Percentiles rank a stretch among this genome's conserved stretches.
Conservation (phyloP, 345 rosid genomes). For the Syzygium jambos region DNA sequence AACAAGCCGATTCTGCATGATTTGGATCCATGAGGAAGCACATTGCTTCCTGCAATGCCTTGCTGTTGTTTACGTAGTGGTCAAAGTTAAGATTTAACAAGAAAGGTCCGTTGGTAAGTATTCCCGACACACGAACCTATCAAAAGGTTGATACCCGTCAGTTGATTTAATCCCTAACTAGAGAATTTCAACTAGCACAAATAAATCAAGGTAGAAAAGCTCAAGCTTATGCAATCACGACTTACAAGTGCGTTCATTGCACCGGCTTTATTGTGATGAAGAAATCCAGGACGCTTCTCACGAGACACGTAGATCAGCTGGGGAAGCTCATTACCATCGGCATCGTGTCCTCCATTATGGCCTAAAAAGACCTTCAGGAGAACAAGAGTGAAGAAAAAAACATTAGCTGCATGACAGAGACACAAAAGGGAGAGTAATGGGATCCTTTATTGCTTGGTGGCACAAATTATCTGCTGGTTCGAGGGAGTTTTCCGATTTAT, state of each 20-base stretch:
- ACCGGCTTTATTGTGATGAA: constrained; percentile 7
- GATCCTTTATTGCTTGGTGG: not conserved
- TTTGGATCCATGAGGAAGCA: constrained; percentile 22
- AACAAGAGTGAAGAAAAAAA: not conserved
- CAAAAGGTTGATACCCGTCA: not conserved
- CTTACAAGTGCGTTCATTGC: constrained; percentile 14
- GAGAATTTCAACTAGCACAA: not conserved
- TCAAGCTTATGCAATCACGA: not conserved
- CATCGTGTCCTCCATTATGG: constrained; percentile 2
- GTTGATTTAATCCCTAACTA: not conserved
- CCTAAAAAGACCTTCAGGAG: constrained; percentile 7
- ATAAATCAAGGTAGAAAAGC: not conserved
- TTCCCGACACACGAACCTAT: constrained; percentile 15
- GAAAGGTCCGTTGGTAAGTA: constrained; percentile 14
- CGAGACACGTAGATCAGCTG: constrained; percentile 10
- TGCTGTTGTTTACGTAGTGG: constrained; percentile 11
- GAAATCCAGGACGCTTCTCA: constrained; percentile 12
- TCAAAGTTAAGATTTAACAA: constrained; percentile 5
- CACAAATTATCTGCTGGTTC: not conserved
- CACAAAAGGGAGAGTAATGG: not conserved
- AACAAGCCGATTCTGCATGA: constrained; percentile 9
- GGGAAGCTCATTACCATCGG: constrained; percentile 9
- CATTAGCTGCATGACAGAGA: not conserved
- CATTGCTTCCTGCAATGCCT: constrained; percentile 18
- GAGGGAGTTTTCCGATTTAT: not conserved